Percentiles rank a stretch among this genome's conserved stretches.
Conservation (phyloP, 2,329 filamentous ascomycete species). For the Cercospora sp. region DNA sequence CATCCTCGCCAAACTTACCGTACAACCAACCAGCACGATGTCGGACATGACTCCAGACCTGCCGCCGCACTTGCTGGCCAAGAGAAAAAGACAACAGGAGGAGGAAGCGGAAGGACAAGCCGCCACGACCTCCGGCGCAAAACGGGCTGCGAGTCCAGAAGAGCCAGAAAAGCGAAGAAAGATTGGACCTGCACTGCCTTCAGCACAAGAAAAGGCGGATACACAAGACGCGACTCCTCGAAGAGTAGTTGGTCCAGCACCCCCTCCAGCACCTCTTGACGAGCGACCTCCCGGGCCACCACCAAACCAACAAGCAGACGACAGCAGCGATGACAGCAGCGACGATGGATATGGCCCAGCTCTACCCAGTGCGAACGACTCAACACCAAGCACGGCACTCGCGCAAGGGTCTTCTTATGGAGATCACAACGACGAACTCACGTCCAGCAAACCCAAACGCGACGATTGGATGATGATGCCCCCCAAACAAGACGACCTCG, state of each 20-base stretch:
- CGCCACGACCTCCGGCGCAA: constrained; percentile 42
- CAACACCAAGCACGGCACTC: neutral
- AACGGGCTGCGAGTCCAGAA: constrained; percentile 39
- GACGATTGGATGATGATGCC: constrained; percentile 66
- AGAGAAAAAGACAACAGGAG: constrained; percentile 52
- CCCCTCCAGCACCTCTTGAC: constrained; percentile 52
- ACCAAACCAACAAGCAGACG: constrained; percentile 32
- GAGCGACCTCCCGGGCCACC: constrained; percentile 47
- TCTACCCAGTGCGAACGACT: constrained; percentile 37
- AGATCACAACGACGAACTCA: constrained; percentile 33
- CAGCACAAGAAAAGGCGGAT: neutral
- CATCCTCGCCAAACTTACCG: neutral
- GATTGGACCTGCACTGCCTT: constrained; percentile 55
- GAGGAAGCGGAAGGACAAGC: constrained; percentile 41
- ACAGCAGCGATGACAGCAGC: constrained; percentile 41
- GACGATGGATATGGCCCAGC: constrained; percentile 51
- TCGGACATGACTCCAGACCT: constrained; percentile 69
- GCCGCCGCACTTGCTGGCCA: constrained; percentile 62
- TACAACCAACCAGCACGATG: constrained; percentile 48
- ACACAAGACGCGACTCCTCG: constrained; percentile 32
- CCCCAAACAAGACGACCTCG: constrained; percentile 51
- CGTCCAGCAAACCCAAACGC: constrained; percentile 55
- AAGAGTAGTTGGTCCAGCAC: constrained; percentile 55
- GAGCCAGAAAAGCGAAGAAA: constrained; percentile 53
- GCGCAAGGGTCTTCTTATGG: constrained; percentile 5